Evolutionary conservation across 805 yeast species (phyloP), one percentile per base, ranked within the genome.

Genomic region (Debaryomyces castellii): DNA sequence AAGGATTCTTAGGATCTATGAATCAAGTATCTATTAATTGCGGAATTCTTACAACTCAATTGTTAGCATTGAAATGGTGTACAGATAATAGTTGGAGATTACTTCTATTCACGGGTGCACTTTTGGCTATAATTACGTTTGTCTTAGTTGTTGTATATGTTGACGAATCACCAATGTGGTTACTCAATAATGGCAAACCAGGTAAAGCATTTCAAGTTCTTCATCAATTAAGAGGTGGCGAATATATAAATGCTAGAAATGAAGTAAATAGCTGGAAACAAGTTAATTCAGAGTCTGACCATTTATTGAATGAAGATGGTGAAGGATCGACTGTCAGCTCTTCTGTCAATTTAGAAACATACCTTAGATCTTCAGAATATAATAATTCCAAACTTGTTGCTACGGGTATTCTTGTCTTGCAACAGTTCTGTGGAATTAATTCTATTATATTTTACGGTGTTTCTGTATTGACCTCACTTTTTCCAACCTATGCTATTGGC

Each of bases 381-480:
- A 62, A 67, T 27, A 78, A 78, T 43, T 82, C 94, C 4, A 72
- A 83, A 40, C 56, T 77, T 16, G 85, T 83, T 0, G 87, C 90
- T 8, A 80, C 90, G 0, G 80, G 85, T 2, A 76, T 89, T 14
- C 78, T 91, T 73, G 69, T 84, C 17, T 85, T 91, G 14, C 99
- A 94, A 68, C 99, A 94, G 63, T 80, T 92, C 47, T 83, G 89
- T 55, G 99, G 99, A 27, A 88, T 94, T 60, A 94, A 94, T 63
- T 82, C 96, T 1, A 89, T 94, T 48, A 82, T 94, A 17, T 89
- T 92, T 61, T 94, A 92, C 63, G 99, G 99, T 4, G 97, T 92
- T 4, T 80, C 88, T 11, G 87, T 92, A 1, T 71, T 94, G 42
- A 73, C 83, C n/a, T 69, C 80, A 6, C 68, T 87, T 4, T 76